Percentiles rank a stretch among this genome's conserved stretches.
Evolutionary conservation across 2,329 filamentous ascomycete species (phyloP).

Genomic region (Ceratocystis colombiana): DNA sequence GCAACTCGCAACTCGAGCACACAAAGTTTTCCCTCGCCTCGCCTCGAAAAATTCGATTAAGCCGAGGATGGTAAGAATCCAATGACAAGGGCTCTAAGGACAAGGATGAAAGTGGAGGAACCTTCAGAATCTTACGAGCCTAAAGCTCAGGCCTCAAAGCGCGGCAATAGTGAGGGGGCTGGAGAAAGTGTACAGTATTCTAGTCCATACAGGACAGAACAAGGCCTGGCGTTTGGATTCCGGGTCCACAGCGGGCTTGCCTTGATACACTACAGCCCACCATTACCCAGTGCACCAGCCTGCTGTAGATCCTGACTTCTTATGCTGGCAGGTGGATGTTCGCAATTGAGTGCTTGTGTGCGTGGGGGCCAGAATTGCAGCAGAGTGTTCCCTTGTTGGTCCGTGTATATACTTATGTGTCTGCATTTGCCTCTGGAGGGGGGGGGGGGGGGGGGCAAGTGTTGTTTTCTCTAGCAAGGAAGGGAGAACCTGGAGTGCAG

Average conservation of each 20-base stretch:
- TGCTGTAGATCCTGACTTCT: not conserved
- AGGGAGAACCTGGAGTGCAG: not conserved
- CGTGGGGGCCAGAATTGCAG: not conserved
- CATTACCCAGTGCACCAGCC: not conserved
- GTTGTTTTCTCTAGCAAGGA: not conserved
- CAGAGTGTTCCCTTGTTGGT: not conserved
- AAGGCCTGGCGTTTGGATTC: not conserved
- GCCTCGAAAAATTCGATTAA: not conserved
- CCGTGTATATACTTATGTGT: not conserved
- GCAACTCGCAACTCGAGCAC: not conserved
- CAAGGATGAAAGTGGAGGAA: too few species aligned
- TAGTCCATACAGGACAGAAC: not conserved
- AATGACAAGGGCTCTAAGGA: not conserved
- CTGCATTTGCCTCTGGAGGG: too few species aligned
- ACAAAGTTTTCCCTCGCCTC: not conserved
- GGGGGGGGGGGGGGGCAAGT: too few species aligned
- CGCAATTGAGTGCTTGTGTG: too few species aligned
- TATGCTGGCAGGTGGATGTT: too few species aligned
- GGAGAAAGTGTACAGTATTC: conserved; percentile 1
- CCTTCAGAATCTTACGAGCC: too few species aligned
- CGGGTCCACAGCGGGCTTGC: not conserved
- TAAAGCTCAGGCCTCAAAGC: not conserved
- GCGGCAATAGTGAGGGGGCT: not conserved
- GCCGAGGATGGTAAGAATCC: not conserved
- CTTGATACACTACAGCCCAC: not conserved